Evolutionary conservation across 192 early-diverging fungal genomes (phyloP).

Genomic region (Backusella macrospora): DNA sequence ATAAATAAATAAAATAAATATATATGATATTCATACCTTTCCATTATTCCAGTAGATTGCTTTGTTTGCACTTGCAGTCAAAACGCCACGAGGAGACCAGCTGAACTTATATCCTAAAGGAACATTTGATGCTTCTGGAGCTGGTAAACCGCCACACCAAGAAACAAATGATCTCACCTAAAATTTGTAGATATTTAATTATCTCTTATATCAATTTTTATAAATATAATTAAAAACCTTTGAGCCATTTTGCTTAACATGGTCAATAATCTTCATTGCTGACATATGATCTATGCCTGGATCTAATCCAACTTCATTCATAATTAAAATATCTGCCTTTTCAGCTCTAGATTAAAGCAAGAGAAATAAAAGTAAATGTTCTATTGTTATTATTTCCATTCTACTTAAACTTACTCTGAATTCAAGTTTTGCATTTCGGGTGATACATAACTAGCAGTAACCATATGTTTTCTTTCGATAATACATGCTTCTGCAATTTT

Average conservation of each 20-base stretch:
- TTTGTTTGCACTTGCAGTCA: constrained; percentile 86
- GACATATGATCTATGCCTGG: constrained; percentile 98
- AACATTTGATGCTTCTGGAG: constrained; percentile 90
- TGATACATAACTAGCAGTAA: constrained; percentile 96
- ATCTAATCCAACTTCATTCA: constrained; percentile 98
- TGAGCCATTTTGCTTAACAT: constrained; percentile 17
- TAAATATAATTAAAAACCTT: constrained; percentile 5
- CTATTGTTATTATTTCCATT: not conserved
- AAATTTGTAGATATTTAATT: constrained; percentile 35
- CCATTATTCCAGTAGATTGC: constrained; percentile 82
- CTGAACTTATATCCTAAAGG: constrained; percentile 95
- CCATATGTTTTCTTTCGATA: constrained; percentile 86
- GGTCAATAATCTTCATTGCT: constrained; percentile 93
- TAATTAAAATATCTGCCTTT: constrained; percentile 80
- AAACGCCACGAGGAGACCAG: constrained; percentile 91
- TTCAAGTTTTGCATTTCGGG: constrained; percentile 85
- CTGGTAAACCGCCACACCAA: constrained; percentile 95
- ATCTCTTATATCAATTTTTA: not conserved
- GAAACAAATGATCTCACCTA: constrained; percentile 79
- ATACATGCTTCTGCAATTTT: constrained; percentile 78
- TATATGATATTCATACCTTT: constrained; percentile 45
- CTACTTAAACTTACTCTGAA: constrained; percentile 47
- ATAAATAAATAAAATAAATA: not conserved
- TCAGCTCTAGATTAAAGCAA: constrained; percentile 55
- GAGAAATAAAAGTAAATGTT: not conserved